phyloP scores from a whole-genome alignment of 495 filamentous ascomycete species.

The Talaromyces proteolyticus region DNA sequence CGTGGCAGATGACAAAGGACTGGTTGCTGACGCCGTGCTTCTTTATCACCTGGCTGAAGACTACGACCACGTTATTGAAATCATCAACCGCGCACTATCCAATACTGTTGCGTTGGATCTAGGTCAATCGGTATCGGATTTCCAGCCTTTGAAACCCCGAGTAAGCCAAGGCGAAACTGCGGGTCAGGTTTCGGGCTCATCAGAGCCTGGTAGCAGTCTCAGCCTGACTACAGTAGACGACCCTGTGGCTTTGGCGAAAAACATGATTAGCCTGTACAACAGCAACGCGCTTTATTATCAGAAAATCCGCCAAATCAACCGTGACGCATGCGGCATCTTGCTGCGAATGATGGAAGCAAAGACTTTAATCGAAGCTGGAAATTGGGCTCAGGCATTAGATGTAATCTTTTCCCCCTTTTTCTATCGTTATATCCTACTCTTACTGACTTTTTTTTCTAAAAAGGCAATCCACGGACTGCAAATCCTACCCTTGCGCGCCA shows the following conservation, averaged over 20 bases:
- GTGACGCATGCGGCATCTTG: constrained; percentile 64
- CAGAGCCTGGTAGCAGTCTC: constrained; percentile 51
- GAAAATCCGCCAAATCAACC: constrained; percentile 59
- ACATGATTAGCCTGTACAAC: constrained; percentile 78
- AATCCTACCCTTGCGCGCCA: constrained; percentile 69
- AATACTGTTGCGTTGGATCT: constrained; percentile 79
- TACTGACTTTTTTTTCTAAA: neutral
- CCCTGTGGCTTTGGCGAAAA: constrained; percentile 67
- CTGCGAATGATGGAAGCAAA: constrained; percentile 76
- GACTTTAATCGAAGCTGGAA: constrained; percentile 55
- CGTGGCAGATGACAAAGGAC: constrained; percentile 88
- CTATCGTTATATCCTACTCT: constrained; percentile 6
- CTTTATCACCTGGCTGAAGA: constrained; percentile 92
- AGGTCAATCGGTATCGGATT: constrained; percentile 64
- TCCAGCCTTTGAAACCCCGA: constrained; percentile 72
- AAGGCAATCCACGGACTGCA: constrained; percentile 68
- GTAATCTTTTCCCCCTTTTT: constrained; percentile 47
- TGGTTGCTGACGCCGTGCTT: constrained; percentile 86
- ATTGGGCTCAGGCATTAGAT: constrained; percentile 75
- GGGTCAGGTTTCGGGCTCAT: constrained; percentile 16
- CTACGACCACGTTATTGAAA: constrained; percentile 82
- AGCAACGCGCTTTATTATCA: constrained; percentile 65
- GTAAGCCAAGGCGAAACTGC: constrained; percentile 14
- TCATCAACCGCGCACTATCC: constrained; percentile 85
- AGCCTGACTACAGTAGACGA: constrained; percentile 85